These are phyloP conservation scores for Trichoderma citrinoviride DNA, from an alignment of 2,329 filamentous ascomycete genomes.

Conservation along the genomic window DNA sequence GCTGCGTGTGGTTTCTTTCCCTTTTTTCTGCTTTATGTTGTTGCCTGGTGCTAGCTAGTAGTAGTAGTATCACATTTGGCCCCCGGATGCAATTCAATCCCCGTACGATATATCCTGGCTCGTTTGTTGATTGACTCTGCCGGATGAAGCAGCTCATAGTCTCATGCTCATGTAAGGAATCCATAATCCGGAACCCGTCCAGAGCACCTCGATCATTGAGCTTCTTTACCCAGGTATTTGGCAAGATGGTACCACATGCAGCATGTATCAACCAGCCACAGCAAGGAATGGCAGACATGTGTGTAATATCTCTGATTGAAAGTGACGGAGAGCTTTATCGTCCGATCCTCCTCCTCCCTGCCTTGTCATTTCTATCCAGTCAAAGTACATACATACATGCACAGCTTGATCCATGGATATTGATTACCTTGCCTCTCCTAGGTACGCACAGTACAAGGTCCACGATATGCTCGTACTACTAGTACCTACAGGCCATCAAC, in stretches of 20 bases:
- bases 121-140: too few species aligned
- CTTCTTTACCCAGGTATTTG: neutral
- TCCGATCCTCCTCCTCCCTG: neutral
- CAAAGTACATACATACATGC: neutral
- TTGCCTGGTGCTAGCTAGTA: neutral
- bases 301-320: neutral
- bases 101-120: too few species aligned
- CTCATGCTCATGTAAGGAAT: too few species aligned
- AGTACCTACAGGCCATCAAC: too few species aligned
- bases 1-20: too few species aligned
- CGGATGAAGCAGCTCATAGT: too few species aligned
- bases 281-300: conserved; percentile 15
- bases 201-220: neutral
- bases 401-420: too few species aligned
- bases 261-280: neutral
- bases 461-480: conserved; percentile 1
- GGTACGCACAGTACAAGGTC: conserved; percentile 15
- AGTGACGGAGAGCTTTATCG: conserved; percentile 4
- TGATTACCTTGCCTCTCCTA: conserved; percentile 1
- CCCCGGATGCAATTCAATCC: too few species aligned
- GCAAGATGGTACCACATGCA: neutral
- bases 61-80: too few species aligned
- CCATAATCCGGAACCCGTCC: neutral
- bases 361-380: neutral
- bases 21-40: neutral